These are phyloP conservation scores for Fusarium keratoplasticum DNA, from an alignment of 2,329 filamentous ascomycete species.

Conservation along the genomic window DNA sequence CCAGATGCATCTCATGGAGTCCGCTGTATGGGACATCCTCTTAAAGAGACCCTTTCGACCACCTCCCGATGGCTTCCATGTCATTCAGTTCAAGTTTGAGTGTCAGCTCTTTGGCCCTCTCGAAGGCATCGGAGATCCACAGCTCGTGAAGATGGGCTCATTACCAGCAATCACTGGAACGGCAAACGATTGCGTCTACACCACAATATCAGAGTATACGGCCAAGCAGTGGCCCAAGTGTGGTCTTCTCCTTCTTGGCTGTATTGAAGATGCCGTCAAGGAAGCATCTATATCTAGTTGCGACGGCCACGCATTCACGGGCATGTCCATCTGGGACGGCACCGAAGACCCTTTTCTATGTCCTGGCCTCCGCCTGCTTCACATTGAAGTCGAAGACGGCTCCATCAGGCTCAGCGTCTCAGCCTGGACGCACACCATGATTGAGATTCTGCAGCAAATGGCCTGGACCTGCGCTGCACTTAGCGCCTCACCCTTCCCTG, in stretches of 20 bases:
- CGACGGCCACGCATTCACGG: slow-evolving; percentile 42
- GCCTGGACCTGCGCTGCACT: slow-evolving; percentile 52
- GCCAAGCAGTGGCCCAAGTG: slow-evolving; percentile 49
- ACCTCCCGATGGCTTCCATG: slow-evolving; percentile 50
- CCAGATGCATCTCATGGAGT: slow-evolving; percentile 53
- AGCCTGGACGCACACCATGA: slow-evolving; percentile 50
- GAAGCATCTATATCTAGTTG: slow-evolving; percentile 42
- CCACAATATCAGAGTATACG: slow-evolving; percentile 50
- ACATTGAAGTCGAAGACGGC: slow-evolving; percentile 50
- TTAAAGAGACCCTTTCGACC: slow-evolving; percentile 47
- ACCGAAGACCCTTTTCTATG: slow-evolving; percentile 42
- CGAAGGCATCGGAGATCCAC: slow-evolving; percentile 45
- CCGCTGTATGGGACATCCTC: slow-evolving; percentile 52
- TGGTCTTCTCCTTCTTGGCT: slow-evolving; percentile 45
- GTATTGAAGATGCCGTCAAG: slow-evolving; percentile 48
- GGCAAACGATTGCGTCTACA: slow-evolving; percentile 47
- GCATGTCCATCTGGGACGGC: slow-evolving; percentile 53
- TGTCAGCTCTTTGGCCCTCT: slow-evolving; percentile 48
- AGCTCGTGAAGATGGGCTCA: slow-evolving; percentile 45
- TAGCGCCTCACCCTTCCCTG: slow-evolving; percentile 50
- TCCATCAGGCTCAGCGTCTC: slow-evolving; percentile 49
- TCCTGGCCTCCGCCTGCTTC: slow-evolving; percentile 48
- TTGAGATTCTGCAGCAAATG: slow-evolving; percentile 53
- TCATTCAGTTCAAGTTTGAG: slow-evolving; percentile 52
- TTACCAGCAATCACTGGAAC: slow-evolving; percentile 51